Base-by-base conservation (phyloP, 805 yeast species). In the Brettanomyces custersianus region DNA sequence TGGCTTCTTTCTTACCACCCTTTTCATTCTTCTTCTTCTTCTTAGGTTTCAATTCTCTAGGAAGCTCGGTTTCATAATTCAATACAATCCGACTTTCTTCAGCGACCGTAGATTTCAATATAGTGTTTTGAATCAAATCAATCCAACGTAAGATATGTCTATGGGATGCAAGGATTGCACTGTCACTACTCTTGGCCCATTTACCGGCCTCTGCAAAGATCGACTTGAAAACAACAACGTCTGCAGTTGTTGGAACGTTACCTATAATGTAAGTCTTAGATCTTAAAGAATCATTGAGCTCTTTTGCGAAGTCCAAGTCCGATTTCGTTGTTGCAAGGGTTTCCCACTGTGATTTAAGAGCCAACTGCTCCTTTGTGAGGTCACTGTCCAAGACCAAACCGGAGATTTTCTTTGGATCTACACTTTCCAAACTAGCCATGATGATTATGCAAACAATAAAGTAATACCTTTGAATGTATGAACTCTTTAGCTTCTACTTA, bases 71-170 rank as follows among this genome's bases (percentile, higher is more conserved):
- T 47, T 76, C 72, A 45, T 64, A 62, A 53, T 85, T 76, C 33
- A 88, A 57, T 31, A 45, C 54, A 43, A 83, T 54, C 48, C 74
- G 66, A 34, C 73, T 71, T n/a, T 58, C 68, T 40, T 62, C 70
- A 12, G 68, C 68, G 15, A 51, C 47, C n/a, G 21, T 16, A 10
- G 20, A 11, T n/a, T 33, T 18, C 12, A 32, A 20, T 33, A 51
- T 40, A 23, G 77, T 63, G 52, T 78, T 74, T 65, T 92, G 97
- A 40, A 92, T 62, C 48, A 84, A 72, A 51, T 88, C 96, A 18
- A 76, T 74, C 97, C 97, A 92, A 71, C 98, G 81, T 42, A 86
- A 62, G 40, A 90, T 68, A 60, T 90, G 96, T 71, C 96, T 82
- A 57, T 67, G 66, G 28, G 77, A 73, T 16, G 37, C 31, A 24